A percentile compares a stretch with the other conserved stretches of the same genome.
phyloP scores from a whole-genome alignment of 2,329 filamentous ascomycete genomes.

The Fusarium circinatum region DNA sequence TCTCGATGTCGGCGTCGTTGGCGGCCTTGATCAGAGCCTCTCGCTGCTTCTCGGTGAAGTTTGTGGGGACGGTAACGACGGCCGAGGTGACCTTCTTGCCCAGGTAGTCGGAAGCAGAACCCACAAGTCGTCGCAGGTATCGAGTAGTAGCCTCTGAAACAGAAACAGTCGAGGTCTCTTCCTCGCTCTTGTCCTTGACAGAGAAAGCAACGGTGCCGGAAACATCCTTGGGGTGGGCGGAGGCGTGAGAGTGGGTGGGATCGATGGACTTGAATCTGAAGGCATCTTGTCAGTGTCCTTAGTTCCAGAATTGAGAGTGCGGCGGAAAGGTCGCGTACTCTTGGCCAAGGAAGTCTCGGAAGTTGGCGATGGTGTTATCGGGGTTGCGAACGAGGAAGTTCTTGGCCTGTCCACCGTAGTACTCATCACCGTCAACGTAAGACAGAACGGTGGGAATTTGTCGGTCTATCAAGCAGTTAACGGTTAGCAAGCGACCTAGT shows the following conservation, averaged over 20 bases:
- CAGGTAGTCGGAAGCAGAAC: slow-evolving; percentile 89
- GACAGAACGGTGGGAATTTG: slow-evolving; percentile 96
- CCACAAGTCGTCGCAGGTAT: slow-evolving; percentile 82
- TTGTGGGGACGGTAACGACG: slow-evolving; percentile 92
- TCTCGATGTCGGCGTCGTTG: slow-evolving; percentile 82
- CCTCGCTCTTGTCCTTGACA: slow-evolving; percentile 79
- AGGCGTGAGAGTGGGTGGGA: slow-evolving; percentile 92
- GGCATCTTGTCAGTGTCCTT: slow-evolving; percentile 29
- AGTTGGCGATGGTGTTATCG: slow-evolving; percentile 93
- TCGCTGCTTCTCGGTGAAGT: slow-evolving; percentile 90
- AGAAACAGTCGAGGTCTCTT: slow-evolving; percentile 72
- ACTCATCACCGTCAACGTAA: slow-evolving; percentile 96
- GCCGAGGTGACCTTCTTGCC: slow-evolving; percentile 95
- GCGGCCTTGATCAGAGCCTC: slow-evolving; percentile 81
- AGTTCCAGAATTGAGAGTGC: not conserved
- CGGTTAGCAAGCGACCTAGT: slow-evolving; percentile 12
- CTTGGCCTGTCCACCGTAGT: slow-evolving; percentile 96
- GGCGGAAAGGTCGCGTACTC: slow-evolving; percentile 67
- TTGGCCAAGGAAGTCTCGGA: slow-evolving; percentile 94
- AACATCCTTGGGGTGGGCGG: slow-evolving; percentile 84
- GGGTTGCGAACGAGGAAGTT: slow-evolving; percentile 91
- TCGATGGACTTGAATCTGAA: slow-evolving; percentile 91
- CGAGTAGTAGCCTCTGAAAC: slow-evolving; percentile 86
- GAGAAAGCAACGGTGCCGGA: slow-evolving; percentile 81
- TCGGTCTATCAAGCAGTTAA: slow-evolving; percentile 71